These are phyloP conservation scores for Trametes pubescens DNA, from an alignment of 1,284 basidiomycete species.

Conservation along the genomic window DNA sequence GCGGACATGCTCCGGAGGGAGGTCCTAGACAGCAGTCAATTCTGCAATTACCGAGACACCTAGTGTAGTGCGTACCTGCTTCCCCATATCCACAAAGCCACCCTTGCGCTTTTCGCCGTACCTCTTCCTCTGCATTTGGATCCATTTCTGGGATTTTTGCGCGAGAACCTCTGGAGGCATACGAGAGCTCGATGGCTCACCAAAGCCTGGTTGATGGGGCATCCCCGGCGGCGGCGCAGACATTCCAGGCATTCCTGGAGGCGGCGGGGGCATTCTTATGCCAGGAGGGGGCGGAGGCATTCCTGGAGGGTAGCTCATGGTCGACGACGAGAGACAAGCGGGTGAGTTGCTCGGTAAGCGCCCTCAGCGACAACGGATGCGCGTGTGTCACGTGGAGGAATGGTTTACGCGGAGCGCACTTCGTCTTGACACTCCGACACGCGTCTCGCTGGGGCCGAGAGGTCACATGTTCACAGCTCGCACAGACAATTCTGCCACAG, in stretches of 20 bases:
- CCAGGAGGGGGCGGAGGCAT: conserved; percentile 57
- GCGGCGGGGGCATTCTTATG: conserved; percentile 54
- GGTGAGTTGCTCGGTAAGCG: conserved; percentile 26
- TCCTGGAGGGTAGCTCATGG: conserved; percentile 45
- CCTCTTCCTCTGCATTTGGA: conserved; percentile 90
- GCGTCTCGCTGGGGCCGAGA: not conserved
- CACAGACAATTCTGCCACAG: too few relatives aligned
- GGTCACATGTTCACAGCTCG: too few relatives aligned
- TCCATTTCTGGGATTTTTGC: conserved; percentile 93
- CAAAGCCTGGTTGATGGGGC: conserved; percentile 42
- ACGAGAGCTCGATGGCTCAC: conserved; percentile 59
- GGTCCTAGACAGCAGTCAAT: conserved; percentile 59
- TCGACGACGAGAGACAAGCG: conserved; percentile 38
- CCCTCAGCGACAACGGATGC: conserved; percentile 24
- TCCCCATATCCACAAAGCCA: conserved; percentile 92
- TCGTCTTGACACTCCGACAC: conserved; percentile 11
- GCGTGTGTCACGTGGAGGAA: conserved; percentile 24
- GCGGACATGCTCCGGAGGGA: conserved; percentile 93
- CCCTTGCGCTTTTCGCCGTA: conserved; percentile 91
- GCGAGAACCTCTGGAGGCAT: conserved; percentile 83
- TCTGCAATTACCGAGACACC: conserved; percentile 6
- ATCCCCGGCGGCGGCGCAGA: conserved; percentile 55
- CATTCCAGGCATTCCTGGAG: conserved; percentile 74
- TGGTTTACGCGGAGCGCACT: conserved; percentile 2
- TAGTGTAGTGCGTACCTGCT: conserved; percentile 68